phyloP scores from a whole-genome alignment of 2,329 filamentous ascomycete species.

The Aspergillus fructus region DNA sequence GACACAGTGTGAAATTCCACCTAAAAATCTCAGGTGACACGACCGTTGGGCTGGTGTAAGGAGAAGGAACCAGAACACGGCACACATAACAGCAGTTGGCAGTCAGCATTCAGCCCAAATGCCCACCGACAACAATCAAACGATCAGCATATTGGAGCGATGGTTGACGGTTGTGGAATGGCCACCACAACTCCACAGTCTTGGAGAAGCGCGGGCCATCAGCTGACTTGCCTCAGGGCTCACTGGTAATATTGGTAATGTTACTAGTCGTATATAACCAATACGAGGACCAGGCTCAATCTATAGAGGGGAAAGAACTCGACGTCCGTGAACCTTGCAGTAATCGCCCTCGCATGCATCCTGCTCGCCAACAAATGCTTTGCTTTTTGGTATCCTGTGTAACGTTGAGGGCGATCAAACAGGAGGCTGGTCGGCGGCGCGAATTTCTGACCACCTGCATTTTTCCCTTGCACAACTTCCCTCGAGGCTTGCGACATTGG shows the following conservation, averaged over 20 bases:
- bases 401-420: not conserved
- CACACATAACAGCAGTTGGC: not conserved
- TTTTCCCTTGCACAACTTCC: not conserved
- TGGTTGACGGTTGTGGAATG: not conserved
- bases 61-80: not conserved
- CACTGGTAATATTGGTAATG: not conserved
- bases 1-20: not conserved
- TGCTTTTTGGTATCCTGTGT: not conserved
- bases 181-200: too few species aligned
- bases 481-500: not conserved
- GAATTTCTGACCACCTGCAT: not conserved
- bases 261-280: conserved; percentile 1
- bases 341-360: conserved; percentile 12
- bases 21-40: not conserved
- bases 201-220: not conserved
- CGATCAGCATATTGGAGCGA: not conserved
- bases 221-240: not conserved
- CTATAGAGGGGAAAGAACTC: not conserved
- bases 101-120: not conserved
- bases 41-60: not conserved
- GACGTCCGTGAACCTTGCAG: conserved; percentile 1
- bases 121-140: not conserved
- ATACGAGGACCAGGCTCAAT: not conserved
- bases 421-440: not conserved
- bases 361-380: not conserved